phyloP scores from a whole-genome alignment of 2,329 filamentous ascomycete species.

The Cordyceps farinosa region DNA sequence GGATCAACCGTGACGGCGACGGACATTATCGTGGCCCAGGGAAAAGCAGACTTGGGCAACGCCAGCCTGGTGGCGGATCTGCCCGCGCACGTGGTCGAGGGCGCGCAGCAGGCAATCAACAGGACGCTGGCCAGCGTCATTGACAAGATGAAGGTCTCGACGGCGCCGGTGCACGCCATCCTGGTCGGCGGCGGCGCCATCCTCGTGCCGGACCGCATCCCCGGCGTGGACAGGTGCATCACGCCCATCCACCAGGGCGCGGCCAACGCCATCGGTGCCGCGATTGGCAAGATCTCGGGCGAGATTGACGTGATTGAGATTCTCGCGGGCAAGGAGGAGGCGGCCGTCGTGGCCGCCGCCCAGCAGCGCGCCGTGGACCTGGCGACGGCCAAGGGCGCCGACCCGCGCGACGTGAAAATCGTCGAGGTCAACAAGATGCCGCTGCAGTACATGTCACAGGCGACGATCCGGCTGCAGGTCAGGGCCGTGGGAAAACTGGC shows the following conservation, averaged over 20 bases:
- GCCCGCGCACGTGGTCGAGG: conserved; percentile 21
- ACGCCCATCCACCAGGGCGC: conserved; percentile 51
- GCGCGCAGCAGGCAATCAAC: conserved; percentile 36
- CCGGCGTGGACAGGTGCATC: conserved; percentile 48
- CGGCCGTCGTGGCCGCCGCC: conserved; percentile 37
- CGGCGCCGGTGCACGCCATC: conserved; percentile 48
- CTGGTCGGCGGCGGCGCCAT: conserved; percentile 57
- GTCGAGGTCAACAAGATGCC: conserved; percentile 44
- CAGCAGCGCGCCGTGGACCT: conserved; percentile 32
- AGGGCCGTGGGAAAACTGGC: conserved; percentile 33
- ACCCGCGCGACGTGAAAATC: conserved; percentile 36
- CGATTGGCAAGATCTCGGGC: conserved; percentile 53
- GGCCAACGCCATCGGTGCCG: conserved; percentile 59
- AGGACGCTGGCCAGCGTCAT: conserved; percentile 48
- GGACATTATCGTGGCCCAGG: conserved; percentile 45
- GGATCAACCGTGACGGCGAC: conserved; percentile 51
- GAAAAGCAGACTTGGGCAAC: conserved; percentile 32
- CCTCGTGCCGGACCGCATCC: conserved; percentile 44
- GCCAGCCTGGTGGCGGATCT: conserved; percentile 27
- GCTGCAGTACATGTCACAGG: conserved; percentile 35
- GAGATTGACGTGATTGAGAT: conserved; percentile 51
- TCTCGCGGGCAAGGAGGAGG: conserved; percentile 35
- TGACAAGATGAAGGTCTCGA: conserved; percentile 54
- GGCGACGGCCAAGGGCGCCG: conserved; percentile 32
- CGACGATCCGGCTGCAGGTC: conserved; percentile 34